Percentiles rank a stretch among this genome's conserved stretches.
These are phyloP conservation scores for Cercospora sp. DNA, from an alignment of 2,329 filamentous ascomycete species.

Conservation along the genomic window DNA sequence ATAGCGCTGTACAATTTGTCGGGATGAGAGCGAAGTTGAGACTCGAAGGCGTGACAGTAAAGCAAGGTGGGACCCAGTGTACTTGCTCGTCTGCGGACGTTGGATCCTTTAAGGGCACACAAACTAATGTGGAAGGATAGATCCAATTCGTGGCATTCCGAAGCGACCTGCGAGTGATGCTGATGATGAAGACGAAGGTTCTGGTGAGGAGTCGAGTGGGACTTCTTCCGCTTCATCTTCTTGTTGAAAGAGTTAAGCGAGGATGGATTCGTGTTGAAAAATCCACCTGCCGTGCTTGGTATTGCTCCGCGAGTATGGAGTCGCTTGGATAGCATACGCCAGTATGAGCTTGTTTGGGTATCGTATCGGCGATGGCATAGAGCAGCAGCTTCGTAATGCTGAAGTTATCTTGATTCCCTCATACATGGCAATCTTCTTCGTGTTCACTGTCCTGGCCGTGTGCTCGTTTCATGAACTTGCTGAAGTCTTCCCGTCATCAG, in stretches of 20 bases:
- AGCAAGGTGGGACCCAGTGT: neutral
- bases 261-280: neutral
- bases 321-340: conserved; percentile 49
- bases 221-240: neutral
- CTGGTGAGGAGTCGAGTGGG: neutral
- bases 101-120: neutral
- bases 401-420: neutral
- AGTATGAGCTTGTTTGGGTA: conserved; percentile 48
- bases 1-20: neutral
- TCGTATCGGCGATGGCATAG: neutral
- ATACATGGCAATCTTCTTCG: neutral
- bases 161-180: conserved; percentile 23
- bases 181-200: conserved; percentile 21
- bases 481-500: too few species aligned
- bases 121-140: neutral
- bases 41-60: neutral
- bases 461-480: neutral
- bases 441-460: neutral
- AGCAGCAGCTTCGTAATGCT: neutral
- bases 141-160: neutral
- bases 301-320: conserved; percentile 46
- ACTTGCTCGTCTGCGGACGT: too few species aligned
- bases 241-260: neutral
- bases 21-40: neutral
- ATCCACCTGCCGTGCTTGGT: neutral